Base-by-base conservation (phyloP, 2,329 filamentous ascomycete genomes). In the Beauveria bassiana region DNA sequence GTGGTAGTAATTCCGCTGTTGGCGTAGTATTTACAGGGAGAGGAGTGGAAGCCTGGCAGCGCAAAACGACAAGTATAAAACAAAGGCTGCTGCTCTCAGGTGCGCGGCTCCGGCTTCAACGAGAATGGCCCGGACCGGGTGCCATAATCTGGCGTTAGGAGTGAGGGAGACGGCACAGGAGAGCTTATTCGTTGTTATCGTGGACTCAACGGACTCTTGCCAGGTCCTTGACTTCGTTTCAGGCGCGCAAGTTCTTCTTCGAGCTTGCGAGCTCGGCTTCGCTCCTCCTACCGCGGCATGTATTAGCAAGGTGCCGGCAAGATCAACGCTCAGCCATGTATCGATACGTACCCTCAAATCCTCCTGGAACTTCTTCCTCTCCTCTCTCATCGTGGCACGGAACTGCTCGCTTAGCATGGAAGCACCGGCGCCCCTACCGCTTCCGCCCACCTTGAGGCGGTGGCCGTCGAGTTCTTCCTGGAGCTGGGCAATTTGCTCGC, bases 391-490 rank as follows among this genome's bases (percentile, higher is more conserved):
- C 24, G 79, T 81, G 8, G 77, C 73, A 53, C 81, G 71, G 72
- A 83, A 83, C 71, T 83, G 81, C 72, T 83, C 81, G 68, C 81
- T 83, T 64, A 83, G 73, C 76, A 82, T 76, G 9, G 75, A 75
- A 14, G 81, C 80, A 2, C 81, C 81, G 0, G 74, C 74, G 7
- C 68, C 70, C 3, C 71, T 68, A 18, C 71, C 72, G 18, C 70
- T 72, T 14, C 69, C 68, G 2, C 70, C 72, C 6, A 72, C 77
- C 72, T 75, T 79, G 64, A 83, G 74, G 61, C 75, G 73, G 71
- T 81, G 79, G 40, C 71, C 71, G 59, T 83, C 81, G n/a, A 83
- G 74, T 66, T 81, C 75, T 63, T 83, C 81, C 64, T 81, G 75
- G 52, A 82, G 72, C 66, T 74, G 74, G 28, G 71, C 65, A 55